A percentile compares a stretch with the other conserved stretches of the same genome.
These are phyloP conservation scores for Discostella stelligera DNA, from an alignment of 352 stramenopile species.

Conservation along the genomic window DNA sequence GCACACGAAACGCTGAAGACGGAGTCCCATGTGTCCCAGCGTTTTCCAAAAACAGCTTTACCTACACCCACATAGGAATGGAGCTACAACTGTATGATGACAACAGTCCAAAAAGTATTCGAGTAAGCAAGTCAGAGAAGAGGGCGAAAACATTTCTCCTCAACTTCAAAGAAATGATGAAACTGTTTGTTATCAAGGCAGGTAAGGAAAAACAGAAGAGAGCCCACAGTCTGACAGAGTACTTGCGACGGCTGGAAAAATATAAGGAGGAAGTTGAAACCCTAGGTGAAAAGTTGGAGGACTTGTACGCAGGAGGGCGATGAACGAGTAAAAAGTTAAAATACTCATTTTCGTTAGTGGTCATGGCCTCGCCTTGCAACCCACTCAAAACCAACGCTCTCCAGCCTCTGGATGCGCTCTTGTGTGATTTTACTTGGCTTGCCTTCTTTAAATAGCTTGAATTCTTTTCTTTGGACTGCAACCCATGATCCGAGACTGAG, in stretches of 20 bases:
- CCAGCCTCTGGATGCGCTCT: conserved; percentile 25
- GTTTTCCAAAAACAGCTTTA: conserved; percentile 14
- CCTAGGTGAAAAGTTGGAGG: conserved; percentile 4
- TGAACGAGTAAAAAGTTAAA: too few species aligned
- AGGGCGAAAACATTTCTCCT: not conserved
- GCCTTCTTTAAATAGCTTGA: conserved; percentile 13
- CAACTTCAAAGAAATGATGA: conserved; percentile 14
- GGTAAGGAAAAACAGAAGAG: conserved; percentile 3
- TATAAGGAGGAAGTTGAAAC: conserved; percentile 5
- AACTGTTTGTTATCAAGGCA: conserved; percentile 12
- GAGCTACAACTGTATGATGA: conserved; percentile 18
- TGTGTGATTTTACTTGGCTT: conserved; percentile 15
- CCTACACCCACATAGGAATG: conserved; percentile 16
- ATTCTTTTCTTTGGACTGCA: conserved; percentile 30
- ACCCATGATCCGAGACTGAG: conserved; percentile 19
- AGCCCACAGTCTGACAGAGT: conserved; percentile 7
- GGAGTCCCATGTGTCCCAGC: conserved; percentile 8
- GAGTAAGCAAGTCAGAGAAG: conserved; percentile 4
- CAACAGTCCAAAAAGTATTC: not conserved
- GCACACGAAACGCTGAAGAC: conserved; percentile 9
- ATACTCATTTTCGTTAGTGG: not conserved
- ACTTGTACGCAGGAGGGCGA: conserved; percentile 3
- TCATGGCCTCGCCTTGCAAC: conserved; percentile 14
- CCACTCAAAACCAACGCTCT: conserved; percentile 36
- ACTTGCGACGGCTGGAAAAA: conserved; percentile 4